These are phyloP conservation scores for Fusarium anguioides DNA, from an alignment of 2,329 filamentous ascomycete genomes.

Conservation along the genomic window DNA sequence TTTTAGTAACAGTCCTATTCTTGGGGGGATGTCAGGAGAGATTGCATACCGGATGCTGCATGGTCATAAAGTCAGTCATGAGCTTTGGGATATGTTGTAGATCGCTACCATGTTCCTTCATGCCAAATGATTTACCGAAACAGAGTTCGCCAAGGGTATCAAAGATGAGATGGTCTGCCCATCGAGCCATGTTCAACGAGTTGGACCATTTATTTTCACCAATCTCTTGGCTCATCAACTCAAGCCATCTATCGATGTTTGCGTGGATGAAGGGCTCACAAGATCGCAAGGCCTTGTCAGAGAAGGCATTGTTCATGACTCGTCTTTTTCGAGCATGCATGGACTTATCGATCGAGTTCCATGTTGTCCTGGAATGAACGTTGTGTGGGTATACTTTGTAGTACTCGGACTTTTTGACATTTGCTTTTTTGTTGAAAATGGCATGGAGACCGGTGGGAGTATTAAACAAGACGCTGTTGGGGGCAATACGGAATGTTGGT, in stretches of 20 bases:
- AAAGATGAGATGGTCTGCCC: slow-evolving; percentile 36
- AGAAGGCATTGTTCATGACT: slow-evolving; percentile 34
- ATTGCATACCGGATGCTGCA: slow-evolving; percentile 31
- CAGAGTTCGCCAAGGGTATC: slow-evolving; percentile 39
- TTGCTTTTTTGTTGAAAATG: slow-evolving; percentile 39
- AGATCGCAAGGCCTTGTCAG: slow-evolving; percentile 32
- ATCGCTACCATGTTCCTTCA: slow-evolving; percentile 30
- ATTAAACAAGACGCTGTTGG: slow-evolving; percentile 35
- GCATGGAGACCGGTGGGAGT: slow-evolving; percentile 27
- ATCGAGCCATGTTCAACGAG: slow-evolving; percentile 34
- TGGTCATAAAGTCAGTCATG: slow-evolving; percentile 24
- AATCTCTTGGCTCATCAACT: slow-evolving; percentile 23
- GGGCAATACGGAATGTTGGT: slow-evolving; percentile 30
- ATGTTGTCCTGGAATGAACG: slow-evolving; percentile 29
- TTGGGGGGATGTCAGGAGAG: background rate
- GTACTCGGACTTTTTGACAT: slow-evolving; percentile 37
- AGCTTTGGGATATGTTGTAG: slow-evolving; percentile 30
- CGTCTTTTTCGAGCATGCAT: slow-evolving; percentile 34
- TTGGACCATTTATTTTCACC: background rate
- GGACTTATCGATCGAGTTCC: slow-evolving; percentile 31
- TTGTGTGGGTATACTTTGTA: slow-evolving; percentile 36
- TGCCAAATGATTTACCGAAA: slow-evolving; percentile 37
- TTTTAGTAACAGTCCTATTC: background rate
- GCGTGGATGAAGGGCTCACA: slow-evolving; percentile 22
- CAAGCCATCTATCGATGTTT: slow-evolving; percentile 31